Conservation (phyloP, 306 rosid species). For the Acacia confusa region DNA sequence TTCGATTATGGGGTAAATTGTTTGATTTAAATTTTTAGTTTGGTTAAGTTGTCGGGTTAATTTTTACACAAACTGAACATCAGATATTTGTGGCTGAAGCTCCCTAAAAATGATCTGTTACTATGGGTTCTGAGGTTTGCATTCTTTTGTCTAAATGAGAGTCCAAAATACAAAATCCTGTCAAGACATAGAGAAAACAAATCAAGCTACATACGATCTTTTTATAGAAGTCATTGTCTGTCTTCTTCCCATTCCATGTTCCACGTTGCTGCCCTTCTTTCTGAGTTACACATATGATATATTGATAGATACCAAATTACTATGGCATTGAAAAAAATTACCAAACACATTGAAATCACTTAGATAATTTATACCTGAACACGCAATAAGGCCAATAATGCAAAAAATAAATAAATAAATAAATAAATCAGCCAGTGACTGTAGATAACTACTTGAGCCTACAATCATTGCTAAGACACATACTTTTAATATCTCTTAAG, state of each 20-base stretch:
- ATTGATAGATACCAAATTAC: slow-evolving; percentile 30
- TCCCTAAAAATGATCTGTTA: not conserved
- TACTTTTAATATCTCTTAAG: too few relatives aligned
- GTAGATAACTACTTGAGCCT: not conserved
- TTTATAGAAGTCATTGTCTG: slow-evolving; percentile 95
- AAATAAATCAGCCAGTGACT: slow-evolving; percentile 19
- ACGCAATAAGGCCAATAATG: slow-evolving; percentile 13
- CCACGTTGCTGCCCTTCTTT: slow-evolving; percentile 99
- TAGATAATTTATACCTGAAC: slow-evolving; percentile 64
- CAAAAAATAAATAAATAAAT: too few relatives aligned
- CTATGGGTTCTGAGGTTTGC: slow-evolving; percentile 27
- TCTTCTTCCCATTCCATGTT: slow-evolving; percentile 98
- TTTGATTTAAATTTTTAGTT: too few relatives aligned
- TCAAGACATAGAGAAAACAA: slow-evolving; percentile 15
- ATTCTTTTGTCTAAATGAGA: too few relatives aligned
- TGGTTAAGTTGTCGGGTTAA: slow-evolving; percentile 11
- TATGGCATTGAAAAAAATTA: slow-evolving; percentile 15
- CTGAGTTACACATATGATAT: slow-evolving; percentile 47
- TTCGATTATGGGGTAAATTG: too few relatives aligned
- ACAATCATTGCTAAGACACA: not conserved
- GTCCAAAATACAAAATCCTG: not conserved
- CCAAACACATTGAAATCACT: slow-evolving; percentile 16
- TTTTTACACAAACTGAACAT: slow-evolving; percentile 4
- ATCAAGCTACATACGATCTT: slow-evolving; percentile 70
- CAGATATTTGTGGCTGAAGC: slow-evolving; percentile 3